Percentiles rank a stretch among this genome's conserved stretches.
Evolutionary conservation across 192 early-diverging fungal genomes (phyloP).

Genomic region (Kappamyces sp.): DNA sequence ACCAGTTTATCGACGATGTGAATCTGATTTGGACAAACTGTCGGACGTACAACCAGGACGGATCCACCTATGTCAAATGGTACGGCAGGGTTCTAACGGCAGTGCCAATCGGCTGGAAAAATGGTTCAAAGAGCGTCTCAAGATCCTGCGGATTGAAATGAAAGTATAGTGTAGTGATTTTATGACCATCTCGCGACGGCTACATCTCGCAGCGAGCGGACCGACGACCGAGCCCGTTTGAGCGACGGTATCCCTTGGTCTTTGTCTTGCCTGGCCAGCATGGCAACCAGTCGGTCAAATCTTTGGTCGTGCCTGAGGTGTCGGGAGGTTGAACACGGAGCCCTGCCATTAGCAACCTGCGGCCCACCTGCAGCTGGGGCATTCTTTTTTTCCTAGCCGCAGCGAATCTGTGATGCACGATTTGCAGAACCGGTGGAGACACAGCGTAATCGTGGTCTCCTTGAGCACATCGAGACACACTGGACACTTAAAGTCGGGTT

Average conservation of each 20-base stretch:
- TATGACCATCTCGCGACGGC: not conserved
- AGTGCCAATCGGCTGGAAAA: constrained; percentile 33
- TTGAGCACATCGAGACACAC: not conserved
- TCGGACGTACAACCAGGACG: constrained; percentile 82
- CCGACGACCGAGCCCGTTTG: not conserved
- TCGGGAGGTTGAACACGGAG: not conserved
- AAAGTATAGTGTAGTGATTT: not conserved
- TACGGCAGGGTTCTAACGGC: constrained; percentile 9
- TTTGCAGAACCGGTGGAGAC: not conserved
- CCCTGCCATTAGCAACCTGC: not conserved
- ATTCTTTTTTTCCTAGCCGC: constrained; percentile 1
- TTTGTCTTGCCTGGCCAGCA: not conserved
- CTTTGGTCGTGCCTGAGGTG: not conserved
- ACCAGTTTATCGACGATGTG: constrained; percentile 77
- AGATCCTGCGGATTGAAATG: constrained; percentile 25
- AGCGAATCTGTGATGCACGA: not conserved
- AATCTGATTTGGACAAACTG: constrained; percentile 93
- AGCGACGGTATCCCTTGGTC: not conserved
- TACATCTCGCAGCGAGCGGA: not conserved
- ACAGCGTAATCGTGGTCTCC: not conserved
- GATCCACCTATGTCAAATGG: constrained; percentile 75
- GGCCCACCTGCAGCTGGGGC: not conserved
- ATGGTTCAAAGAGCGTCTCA: constrained; percentile 37
- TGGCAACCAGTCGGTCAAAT: not conserved
- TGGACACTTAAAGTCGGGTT: not conserved